Conservation (phyloP, 177 flowering plant genomes). For the Vitis hybrid region DNA sequence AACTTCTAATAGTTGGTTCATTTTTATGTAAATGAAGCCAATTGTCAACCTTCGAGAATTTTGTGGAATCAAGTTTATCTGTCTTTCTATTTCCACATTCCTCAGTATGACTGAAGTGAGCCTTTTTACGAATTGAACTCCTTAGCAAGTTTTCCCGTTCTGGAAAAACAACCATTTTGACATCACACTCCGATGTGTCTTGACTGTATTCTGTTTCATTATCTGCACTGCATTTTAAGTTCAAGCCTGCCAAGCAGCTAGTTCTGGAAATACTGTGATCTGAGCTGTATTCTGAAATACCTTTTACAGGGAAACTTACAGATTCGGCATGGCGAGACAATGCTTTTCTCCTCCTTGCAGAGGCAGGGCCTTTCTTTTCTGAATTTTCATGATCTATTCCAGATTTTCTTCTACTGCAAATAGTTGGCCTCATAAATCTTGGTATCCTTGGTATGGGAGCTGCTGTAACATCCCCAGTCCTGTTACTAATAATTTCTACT, state of each 20-base stretch:
- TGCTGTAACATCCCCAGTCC: conserved; percentile 11
- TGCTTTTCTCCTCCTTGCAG: conserved; percentile 28
- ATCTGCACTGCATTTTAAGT: conserved; percentile 28
- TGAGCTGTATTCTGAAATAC: conserved; percentile 36
- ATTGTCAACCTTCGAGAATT: conserved; percentile 25
- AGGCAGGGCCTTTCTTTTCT: conserved; percentile 9
- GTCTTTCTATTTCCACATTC: conserved; percentile 7
- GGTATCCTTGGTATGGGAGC: conserved; percentile 31
- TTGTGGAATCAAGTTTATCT: conserved; percentile 8
- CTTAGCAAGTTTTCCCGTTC: conserved; percentile 20
- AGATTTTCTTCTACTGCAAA: conserved; percentile 48
- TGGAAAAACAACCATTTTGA: conserved; percentile 27
- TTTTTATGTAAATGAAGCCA: conserved; percentile 38
- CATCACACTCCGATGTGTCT: conserved; percentile 40
- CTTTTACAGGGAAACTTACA: conserved; percentile 30
- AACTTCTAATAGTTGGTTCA: conserved; percentile 14
- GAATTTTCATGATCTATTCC: conserved; percentile 17
- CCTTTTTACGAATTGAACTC: conserved; percentile 14
- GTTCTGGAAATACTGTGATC: conserved; percentile 41
- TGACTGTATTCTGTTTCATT: conserved; percentile 42
- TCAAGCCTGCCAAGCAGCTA: conserved; percentile 32
- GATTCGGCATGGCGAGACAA: conserved; percentile 37
- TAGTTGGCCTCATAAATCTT: conserved; percentile 61
- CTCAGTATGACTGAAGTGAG: conserved; percentile 4
- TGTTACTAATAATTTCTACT: conserved; percentile 11